Percentiles rank a stretch among this genome's conserved stretches.
Conservation (phyloP, 352 stramenopile species). For the Pythium pyrilobum region DNA sequence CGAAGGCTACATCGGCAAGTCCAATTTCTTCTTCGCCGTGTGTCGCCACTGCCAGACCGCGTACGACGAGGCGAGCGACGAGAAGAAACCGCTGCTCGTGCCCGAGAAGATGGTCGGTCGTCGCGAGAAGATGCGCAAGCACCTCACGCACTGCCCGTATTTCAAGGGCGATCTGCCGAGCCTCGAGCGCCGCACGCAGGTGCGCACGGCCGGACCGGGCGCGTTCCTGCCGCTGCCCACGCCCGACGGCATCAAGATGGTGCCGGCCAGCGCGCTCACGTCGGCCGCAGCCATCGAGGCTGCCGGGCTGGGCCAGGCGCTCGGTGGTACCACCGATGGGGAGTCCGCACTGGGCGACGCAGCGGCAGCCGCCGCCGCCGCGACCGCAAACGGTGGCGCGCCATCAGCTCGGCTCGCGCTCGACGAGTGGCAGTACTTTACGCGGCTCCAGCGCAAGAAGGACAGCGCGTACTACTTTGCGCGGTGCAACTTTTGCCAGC, state of each 20-base stretch:
- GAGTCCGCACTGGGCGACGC: neutral
- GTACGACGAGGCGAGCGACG: slow-evolving; percentile 42
- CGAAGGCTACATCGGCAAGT: slow-evolving; percentile 79
- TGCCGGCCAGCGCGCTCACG: slow-evolving; percentile 16
- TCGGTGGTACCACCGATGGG: neutral
- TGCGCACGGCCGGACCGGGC: slow-evolving; percentile 7
- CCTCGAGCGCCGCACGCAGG: slow-evolving; percentile 29
- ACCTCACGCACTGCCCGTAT: slow-evolving; percentile 48
- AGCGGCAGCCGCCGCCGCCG: neutral
- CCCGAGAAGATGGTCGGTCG: slow-evolving; percentile 69
- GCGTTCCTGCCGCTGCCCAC: slow-evolving; percentile 22
- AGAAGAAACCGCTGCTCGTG: slow-evolving; percentile 46
- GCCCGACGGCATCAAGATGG: slow-evolving; percentile 24
- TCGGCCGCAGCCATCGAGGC: slow-evolving; percentile 7
- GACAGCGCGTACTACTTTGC: slow-evolving; percentile 72
- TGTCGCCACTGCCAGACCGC: slow-evolving; percentile 69
- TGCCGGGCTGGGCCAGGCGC: neutral
- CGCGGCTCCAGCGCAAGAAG: slow-evolving; percentile 64
- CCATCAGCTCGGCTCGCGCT: slow-evolving; percentile 38
- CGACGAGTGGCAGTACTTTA: slow-evolving; percentile 79
- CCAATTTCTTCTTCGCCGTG: slow-evolving; percentile 73
- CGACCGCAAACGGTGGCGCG: neutral
- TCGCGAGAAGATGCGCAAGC: slow-evolving; percentile 76
- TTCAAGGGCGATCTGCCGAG: slow-evolving; percentile 65
- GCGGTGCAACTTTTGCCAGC: slow-evolving; percentile 77